phyloP scores from a whole-genome alignment of 352 stramenopile genomes.

The Phytophthora nicotianae region DNA sequence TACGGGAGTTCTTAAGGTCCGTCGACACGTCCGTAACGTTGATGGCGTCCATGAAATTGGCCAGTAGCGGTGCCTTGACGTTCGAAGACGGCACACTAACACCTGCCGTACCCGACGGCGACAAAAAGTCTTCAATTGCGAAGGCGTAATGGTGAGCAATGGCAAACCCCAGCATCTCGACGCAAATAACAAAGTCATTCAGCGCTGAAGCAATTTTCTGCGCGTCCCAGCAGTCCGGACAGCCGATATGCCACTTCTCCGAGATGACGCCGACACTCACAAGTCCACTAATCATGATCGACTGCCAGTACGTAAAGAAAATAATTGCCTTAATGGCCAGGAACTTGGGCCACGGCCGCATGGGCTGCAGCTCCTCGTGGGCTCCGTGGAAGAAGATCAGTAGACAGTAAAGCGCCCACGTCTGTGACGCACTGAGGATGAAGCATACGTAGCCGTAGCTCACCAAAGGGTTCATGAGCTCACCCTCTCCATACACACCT shows the following conservation, averaged over 20 bases:
- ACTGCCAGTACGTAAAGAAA: conserved; percentile 96
- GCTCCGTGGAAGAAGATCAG: conserved; percentile 94
- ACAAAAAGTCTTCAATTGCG: conserved; percentile 90
- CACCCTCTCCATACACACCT: conserved; percentile 89
- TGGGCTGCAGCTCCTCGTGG: conserved; percentile 87
- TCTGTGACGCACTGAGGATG: conserved; percentile 90
- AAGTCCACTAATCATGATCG: conserved; percentile 89
- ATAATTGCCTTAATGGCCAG: conserved; percentile 95
- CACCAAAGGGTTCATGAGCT: conserved; percentile 85
- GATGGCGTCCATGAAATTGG: conserved; percentile 91
- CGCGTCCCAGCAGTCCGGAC: conserved; percentile 81
- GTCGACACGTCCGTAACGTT: conserved; percentile 90
- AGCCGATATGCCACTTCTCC: conserved; percentile 85
- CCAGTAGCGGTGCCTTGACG: conserved; percentile 83
- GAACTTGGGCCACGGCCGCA: conserved; percentile 94
- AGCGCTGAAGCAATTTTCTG: conserved; percentile 90
- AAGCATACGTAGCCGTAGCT: conserved; percentile 91
- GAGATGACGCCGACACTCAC: conserved; percentile 89
- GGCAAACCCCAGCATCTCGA: conserved; percentile 94
- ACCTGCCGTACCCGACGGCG: conserved; percentile 31
- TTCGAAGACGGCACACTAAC: conserved; percentile 66
- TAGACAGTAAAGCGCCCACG: conserved; percentile 94
- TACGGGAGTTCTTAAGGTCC: conserved; percentile 83
- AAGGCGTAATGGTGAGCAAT: conserved; percentile 94
- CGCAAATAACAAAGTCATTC: conserved; percentile 95